Percentiles rank a stretch among this genome's conserved stretches.
Evolutionary conservation across 2,329 filamentous ascomycete genomes (phyloP).

Genomic region (Talaromyces pinophilus): DNA sequence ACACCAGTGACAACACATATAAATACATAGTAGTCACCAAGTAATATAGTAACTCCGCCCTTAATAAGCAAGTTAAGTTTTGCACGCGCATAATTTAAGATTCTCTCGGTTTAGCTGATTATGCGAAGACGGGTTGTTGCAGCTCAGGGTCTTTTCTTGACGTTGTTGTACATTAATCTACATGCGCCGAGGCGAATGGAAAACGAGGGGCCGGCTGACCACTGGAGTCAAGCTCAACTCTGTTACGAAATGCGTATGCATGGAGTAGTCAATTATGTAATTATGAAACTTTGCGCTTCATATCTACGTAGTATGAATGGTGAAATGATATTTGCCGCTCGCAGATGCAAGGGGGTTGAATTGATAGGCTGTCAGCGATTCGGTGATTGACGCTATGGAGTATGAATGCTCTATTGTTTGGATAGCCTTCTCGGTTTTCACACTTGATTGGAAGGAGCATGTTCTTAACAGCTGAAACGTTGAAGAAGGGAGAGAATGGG

Average conservation of each 20-base stretch:
- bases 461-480: neutral
- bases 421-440: neutral
- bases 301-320: neutral
- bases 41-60: neutral
- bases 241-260: neutral
- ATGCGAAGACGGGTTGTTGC: constrained; percentile 22
- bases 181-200: constrained; percentile 11
- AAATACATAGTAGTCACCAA: neutral
- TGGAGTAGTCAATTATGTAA: neutral
- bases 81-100: constrained; percentile 14
- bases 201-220: neutral
- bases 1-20: neutral
- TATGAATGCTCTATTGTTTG: neutral
- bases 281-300: neutral
- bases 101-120: constrained; percentile 16
- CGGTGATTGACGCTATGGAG: neutral
- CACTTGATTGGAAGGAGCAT: neutral
- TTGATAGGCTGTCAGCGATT: constrained; percentile 10
- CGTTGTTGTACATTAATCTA: constrained; percentile 16
- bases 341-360: constrained; percentile 9
- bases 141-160: constrained; percentile 20
- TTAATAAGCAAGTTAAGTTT: constrained; percentile 12
- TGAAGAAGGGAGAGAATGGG: neutral
- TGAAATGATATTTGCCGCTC: constrained; percentile 5
- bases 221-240: neutral